Conservation (phyloP, 352 stramenopile genomes). For the Globisporangium alternatum region DNA sequence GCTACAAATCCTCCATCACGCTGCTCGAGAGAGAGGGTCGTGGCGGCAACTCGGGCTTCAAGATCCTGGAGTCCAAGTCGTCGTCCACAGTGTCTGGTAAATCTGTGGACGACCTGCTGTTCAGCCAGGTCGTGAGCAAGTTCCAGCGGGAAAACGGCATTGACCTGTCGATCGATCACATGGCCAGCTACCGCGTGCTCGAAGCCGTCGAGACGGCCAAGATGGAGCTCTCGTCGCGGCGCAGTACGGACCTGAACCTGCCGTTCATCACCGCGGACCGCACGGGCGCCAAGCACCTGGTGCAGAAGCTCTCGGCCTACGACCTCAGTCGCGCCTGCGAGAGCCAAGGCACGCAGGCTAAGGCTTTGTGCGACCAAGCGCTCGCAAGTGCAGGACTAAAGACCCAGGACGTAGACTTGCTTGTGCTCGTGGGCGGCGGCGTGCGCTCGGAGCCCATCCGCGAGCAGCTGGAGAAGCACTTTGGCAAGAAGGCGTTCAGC, state of each 20-base stretch:
- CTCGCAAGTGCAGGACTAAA: slow-evolving; percentile 34
- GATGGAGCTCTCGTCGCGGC: slow-evolving; percentile 55
- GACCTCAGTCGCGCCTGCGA: slow-evolving; percentile 51
- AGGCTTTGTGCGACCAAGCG: slow-evolving; percentile 30
- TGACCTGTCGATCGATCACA: slow-evolving; percentile 65
- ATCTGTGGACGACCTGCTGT: slow-evolving; percentile 46
- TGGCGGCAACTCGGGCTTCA: slow-evolving; percentile 21
- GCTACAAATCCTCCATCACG: slow-evolving; percentile 50
- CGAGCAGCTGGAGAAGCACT: slow-evolving; percentile 46
- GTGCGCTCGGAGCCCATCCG: slow-evolving; percentile 50
- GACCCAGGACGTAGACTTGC: slow-evolving; percentile 35
- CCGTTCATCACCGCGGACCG: slow-evolving; percentile 75
- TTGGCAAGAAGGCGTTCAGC: slow-evolving; percentile 41
- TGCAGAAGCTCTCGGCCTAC: slow-evolving; percentile 58
- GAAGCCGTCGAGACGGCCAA: slow-evolving; percentile 72
- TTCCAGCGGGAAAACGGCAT: slow-evolving; percentile 59
- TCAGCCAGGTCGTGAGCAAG: slow-evolving; percentile 43
- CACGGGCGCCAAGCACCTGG: slow-evolving; percentile 66
- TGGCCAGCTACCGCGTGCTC: slow-evolving; percentile 66
- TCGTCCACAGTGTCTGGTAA: slow-evolving; percentile 41
- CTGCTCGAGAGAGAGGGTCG: slow-evolving; percentile 33
- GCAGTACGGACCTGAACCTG: slow-evolving; percentile 63
- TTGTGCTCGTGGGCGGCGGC: slow-evolving; percentile 63
- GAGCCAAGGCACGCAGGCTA: slow-evolving; percentile 27
- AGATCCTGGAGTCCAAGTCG: slow-evolving; percentile 33